Conservation (phyloP, 192 early-diverging fungal genomes). For the Coemansia sp. region DNA sequence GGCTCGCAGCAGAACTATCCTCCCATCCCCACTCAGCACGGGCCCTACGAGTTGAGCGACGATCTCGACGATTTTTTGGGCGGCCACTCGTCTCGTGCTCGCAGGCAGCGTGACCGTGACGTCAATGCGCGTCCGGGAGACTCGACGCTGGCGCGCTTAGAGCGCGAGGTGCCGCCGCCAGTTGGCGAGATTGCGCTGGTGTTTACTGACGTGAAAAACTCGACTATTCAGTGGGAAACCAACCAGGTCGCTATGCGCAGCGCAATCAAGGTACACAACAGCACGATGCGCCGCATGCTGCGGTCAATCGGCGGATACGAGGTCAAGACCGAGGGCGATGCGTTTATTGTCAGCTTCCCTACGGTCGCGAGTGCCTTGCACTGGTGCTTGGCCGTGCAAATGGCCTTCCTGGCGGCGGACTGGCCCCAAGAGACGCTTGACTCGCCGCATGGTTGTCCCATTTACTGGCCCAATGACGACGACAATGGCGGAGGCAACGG, state of each 20-base stretch:
- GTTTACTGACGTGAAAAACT: constrained; percentile 94
- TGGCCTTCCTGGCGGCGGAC: constrained; percentile 73
- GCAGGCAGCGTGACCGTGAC: constrained; percentile 46
- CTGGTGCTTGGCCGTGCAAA: constrained; percentile 86
- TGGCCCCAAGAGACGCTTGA: constrained; percentile 87
- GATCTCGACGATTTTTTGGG: constrained; percentile 47
- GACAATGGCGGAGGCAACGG: constrained; percentile 11
- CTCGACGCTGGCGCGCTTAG: constrained; percentile 61
- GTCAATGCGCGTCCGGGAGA: constrained; percentile 49
- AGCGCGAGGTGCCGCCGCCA: constrained; percentile 80
- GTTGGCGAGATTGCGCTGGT: constrained; percentile 79
- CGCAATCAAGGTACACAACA: constrained; percentile 84
- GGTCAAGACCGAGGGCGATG: constrained; percentile 94
- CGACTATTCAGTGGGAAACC: constrained; percentile 89
- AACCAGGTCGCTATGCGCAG: constrained; percentile 77
- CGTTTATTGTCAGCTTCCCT: constrained; percentile 91
- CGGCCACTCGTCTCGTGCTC: constrained; percentile 31
- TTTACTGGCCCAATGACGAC: constrained; percentile 60
- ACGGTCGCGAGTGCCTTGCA: constrained; percentile 74
- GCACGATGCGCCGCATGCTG: constrained; percentile 76
- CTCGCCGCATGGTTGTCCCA: constrained; percentile 69
- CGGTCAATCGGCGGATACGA: constrained; percentile 86
- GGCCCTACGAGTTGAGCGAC: constrained; percentile 39
- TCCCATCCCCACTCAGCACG: constrained; percentile 11
- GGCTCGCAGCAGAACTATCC: constrained; percentile 15